These are phyloP conservation scores for Tagetes erecta DNA, from an alignment of 129 eudicot genomes.

Conservation along the genomic window DNA sequence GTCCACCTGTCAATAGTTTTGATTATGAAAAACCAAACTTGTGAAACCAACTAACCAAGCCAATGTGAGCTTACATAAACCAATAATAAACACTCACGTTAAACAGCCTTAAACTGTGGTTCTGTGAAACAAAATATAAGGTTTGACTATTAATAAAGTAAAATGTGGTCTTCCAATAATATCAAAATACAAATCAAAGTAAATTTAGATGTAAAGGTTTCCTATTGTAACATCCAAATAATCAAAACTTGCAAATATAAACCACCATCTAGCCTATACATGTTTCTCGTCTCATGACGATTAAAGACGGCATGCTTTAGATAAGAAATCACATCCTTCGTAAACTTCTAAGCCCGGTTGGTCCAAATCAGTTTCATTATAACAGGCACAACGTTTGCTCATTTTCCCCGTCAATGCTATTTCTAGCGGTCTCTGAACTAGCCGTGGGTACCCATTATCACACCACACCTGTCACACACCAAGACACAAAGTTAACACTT, in stretches of 20 bases:
- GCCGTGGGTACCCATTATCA: constrained; percentile 84
- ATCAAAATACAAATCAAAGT: neutral
- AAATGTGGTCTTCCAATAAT: constrained; percentile 11
- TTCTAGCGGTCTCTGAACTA: constrained; percentile 75
- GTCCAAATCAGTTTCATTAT: constrained; percentile 54
- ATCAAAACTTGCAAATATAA: constrained; percentile 16
- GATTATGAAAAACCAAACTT: too few species aligned
- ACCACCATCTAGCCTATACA: neutral
- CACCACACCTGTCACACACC: constrained; percentile 82
- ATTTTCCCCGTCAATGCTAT: constrained; percentile 91
- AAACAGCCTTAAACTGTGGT: neutral
- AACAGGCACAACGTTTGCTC: constrained; percentile 97
- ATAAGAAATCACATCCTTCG: constrained; percentile 66
- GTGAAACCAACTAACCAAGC: too few species aligned
- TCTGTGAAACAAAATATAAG: neutral
- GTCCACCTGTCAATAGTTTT: too few species aligned
- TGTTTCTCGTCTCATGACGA: neutral
- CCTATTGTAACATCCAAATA: neutral
- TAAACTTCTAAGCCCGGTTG: constrained; percentile 71
- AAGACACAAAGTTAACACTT: neutral
- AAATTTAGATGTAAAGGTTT: neutral
- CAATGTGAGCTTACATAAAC: too few species aligned
- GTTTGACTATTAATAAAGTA: neutral
- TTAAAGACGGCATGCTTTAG: constrained; percentile 50
- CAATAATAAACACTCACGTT: neutral